Evolutionary conservation across 1,139 yeast species (phyloP).

Genomic region (Kodamaea suecica): DNA sequence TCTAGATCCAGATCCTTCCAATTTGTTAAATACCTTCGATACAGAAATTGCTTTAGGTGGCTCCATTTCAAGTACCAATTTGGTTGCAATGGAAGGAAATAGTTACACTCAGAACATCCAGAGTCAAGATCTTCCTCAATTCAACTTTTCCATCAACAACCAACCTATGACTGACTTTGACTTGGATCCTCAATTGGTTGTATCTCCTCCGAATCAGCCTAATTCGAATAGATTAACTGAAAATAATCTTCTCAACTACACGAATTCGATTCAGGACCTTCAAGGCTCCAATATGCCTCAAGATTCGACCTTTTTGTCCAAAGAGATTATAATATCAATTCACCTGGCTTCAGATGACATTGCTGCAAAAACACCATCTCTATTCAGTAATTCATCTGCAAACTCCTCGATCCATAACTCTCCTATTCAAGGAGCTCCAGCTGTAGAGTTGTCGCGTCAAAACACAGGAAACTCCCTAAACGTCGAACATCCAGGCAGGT

Average conservation of each 20-base stretch:
- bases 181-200: not conserved
- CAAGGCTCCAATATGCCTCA: slow-evolving; percentile 15
- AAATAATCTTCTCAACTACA: slow-evolving; percentile 23
- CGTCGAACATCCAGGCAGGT: too few relatives aligned
- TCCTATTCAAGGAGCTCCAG: slow-evolving; percentile 11
- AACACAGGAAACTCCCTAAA: slow-evolving; percentile 11
- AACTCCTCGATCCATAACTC: slow-evolving; percentile 29
- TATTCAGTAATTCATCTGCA: slow-evolving; percentile 42
- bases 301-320: slow-evolving; percentile 6
- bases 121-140: slow-evolving; percentile 8
- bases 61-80: slow-evolving; percentile 38
- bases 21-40: slow-evolving; percentile 22
- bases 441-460: slow-evolving; percentile 10
- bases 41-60: slow-evolving; percentile 42
- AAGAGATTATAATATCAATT: slow-evolving; percentile 27
- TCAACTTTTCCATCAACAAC: slow-evolving; percentile 15
- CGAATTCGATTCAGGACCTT: slow-evolving; percentile 15
- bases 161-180: slow-evolving; percentile 10
- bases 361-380: slow-evolving; percentile 42
- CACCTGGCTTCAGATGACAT: slow-evolving; percentile 34
- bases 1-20: slow-evolving; percentile 10
- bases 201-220: slow-evolving; percentile 4
- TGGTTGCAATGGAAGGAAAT: slow-evolving; percentile 18
- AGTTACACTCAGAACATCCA: not conserved
- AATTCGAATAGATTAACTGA: slow-evolving; percentile 25